Evolutionary conservation across 176 grass and related monocot genomes (phyloP).

Genomic region (Oryza officinalis): DNA sequence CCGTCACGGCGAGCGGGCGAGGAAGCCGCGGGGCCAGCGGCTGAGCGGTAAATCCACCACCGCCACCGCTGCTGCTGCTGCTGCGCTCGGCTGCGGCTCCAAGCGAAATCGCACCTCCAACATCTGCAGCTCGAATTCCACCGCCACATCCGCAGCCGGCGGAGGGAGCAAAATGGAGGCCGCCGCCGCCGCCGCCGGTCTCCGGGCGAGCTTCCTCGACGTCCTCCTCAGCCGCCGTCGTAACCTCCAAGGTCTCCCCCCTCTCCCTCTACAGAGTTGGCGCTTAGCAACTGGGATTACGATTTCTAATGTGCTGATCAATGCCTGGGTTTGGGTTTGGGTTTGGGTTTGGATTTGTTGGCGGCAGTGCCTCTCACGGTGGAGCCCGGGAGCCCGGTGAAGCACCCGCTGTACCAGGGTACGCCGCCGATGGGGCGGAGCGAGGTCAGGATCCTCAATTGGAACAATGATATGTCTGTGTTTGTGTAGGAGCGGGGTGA

Average conservation of each 20-base stretch:
- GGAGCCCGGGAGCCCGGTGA: conserved; percentile 56
- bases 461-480: neutral
- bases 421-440: conserved; percentile 5
- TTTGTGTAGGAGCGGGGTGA: neutral
- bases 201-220: conserved; percentile 50
- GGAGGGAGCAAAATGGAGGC: conserved; percentile 32
- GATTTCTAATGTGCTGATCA: neutral
- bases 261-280: neutral
- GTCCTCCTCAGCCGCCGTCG: conserved; percentile 60
- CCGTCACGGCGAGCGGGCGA: conserved; percentile 12
- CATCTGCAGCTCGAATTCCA: neutral
- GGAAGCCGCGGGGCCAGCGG: neutral
- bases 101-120: neutral
- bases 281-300: too few species aligned
- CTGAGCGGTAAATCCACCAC: neutral
- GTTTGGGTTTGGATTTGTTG: conserved; percentile 8
- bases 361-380: conserved; percentile 53
- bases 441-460: conserved; percentile 41
- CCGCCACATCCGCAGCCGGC: neutral
- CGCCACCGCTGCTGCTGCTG: too few species aligned
- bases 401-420: conserved; percentile 61
- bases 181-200: neutral
- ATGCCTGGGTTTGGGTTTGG: too few species aligned
- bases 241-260: conserved; percentile 24
- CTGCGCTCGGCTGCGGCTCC: too few species aligned